phyloP scores from a whole-genome alignment of 2,329 filamentous ascomycete genomes.

The Byssochlamys sp. region DNA sequence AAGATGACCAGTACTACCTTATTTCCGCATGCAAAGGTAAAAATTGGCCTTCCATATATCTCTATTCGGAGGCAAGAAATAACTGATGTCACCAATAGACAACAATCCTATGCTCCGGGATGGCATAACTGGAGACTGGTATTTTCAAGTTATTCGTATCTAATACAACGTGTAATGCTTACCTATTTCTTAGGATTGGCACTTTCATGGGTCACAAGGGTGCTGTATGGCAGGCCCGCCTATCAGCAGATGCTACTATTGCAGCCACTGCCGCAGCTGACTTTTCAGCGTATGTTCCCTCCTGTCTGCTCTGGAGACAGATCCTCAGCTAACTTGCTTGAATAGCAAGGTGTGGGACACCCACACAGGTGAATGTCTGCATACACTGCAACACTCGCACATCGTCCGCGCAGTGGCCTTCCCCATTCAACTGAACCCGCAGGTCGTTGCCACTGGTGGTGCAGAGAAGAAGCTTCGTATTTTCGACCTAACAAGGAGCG shows the following conservation, averaged over 20 bases:
- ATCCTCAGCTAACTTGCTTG: conserved; percentile 19
- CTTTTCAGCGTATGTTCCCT: conserved; percentile 67
- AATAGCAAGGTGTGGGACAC: conserved; percentile 91
- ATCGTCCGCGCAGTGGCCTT: conserved; percentile 93
- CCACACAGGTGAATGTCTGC: conserved; percentile 78
- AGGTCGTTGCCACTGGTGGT: conserved; percentile 78
- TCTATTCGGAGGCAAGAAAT: conserved; percentile 4
- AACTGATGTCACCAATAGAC: conserved; percentile 46
- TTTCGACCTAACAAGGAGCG: conserved; percentile 66
- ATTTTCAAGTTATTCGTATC: conserved; percentile 16
- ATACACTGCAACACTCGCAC: conserved; percentile 81
- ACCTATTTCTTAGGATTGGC: conserved; percentile 56
- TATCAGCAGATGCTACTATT: conserved; percentile 76
- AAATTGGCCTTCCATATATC: conserved; percentile 1
- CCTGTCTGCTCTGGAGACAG: conserved; percentile 2
- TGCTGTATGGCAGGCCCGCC: conserved; percentile 88
- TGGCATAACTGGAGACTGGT: conserved; percentile 90
- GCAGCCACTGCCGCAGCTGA: conserved; percentile 92
- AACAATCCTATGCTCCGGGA: conserved; percentile 97
- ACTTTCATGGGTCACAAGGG: conserved; percentile 98
- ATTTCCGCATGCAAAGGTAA: conserved; percentile 86
- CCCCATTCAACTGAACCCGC: conserved; percentile 67
- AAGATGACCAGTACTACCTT: conserved; percentile 78
- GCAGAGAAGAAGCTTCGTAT: conserved; percentile 94
- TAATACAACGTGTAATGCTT: conserved; percentile 2